Base-by-base conservation (phyloP, 2,329 filamentous ascomycete species). In the Juglanconis oblonga region DNA sequence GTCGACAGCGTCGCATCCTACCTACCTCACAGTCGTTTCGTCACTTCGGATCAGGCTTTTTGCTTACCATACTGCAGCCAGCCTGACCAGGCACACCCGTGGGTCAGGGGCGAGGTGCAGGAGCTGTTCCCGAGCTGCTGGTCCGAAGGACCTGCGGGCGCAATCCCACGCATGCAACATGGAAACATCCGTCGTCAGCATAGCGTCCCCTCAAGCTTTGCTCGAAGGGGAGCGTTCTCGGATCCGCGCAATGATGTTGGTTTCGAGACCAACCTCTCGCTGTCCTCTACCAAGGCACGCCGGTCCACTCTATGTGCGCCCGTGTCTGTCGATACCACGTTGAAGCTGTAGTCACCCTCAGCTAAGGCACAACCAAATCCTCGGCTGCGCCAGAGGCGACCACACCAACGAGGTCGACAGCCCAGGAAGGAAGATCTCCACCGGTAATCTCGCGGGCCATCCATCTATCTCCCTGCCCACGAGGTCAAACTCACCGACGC, bases 1-100 rank as follows among this genome's bases (percentile, higher is more conserved):
- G 45, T 50, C 45, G 29, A 14, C 55, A 57, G 55, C 35, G 55
- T 57, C 9, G 47, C 40, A 57, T 57, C 36, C 24, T n/a, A 40
- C 45, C 35, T 51, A 24, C 45, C 33, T 57, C 55, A 24, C 52
- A 29, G 13, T n/a, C 40, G 17, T 13, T 29, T 6, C 7, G 36
- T 13, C 29, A 8, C 47, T 33, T 9, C 33, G 5, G 45, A 42
- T 14, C 55, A 57, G 45, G 35, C 36, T 3, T 55, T 4, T 14
- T 32, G 14, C 40, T 13, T 35, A 49, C 35, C 17, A 17, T 35
- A 38, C 33, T 31, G 44, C 44, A 40, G 33, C 44, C 11, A 42
- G 24, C 33, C 35, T 24, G n/a, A 29, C 33, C 33, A 11, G 45
- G n/a, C 42, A 56, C 44, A 47, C 44, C 2, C n/a, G 9, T 5